Evolutionary conservation across 768 basidiomycete genomes (phyloP).

Genomic region (Rhodocollybia butyracea): DNA sequence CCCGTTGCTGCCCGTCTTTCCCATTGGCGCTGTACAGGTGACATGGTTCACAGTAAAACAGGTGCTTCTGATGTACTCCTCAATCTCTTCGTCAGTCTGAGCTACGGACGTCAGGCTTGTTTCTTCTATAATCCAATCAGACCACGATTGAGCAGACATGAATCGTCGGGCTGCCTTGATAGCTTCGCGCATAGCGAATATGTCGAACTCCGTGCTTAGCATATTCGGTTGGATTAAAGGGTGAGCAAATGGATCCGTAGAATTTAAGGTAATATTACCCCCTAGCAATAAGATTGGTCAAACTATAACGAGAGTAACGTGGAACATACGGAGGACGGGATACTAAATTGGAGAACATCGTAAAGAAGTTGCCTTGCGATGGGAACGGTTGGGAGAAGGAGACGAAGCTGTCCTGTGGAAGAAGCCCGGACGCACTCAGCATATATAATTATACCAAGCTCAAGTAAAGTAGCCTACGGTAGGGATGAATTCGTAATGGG

Average conservation of each 20-base stretch:
- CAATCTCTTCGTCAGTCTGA: constrained; percentile 22
- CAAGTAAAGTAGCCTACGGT: constrained; percentile 15
- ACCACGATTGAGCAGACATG: too few relatives aligned
- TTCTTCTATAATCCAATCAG: not conserved
- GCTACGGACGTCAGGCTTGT: not conserved
- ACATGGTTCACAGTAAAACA: constrained; percentile 23
- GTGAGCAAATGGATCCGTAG: too few relatives aligned
- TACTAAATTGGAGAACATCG: not conserved
- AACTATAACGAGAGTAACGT: too few relatives aligned
- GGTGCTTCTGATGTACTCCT: constrained; percentile 18
- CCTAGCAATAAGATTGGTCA: too few relatives aligned
- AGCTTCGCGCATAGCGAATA: too few relatives aligned
- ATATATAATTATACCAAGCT: not conserved
- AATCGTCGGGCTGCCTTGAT: too few relatives aligned
- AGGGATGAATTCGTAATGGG: constrained; percentile 33
- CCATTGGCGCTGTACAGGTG: constrained; percentile 26
- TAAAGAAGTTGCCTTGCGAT: constrained; percentile 11
- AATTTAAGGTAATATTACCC: too few relatives aligned
- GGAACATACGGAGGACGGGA: constrained; percentile 16
- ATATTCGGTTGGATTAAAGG: too few relatives aligned
- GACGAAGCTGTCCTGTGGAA: not conserved
- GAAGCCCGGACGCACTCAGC: not conserved
- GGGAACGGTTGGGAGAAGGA: not conserved
- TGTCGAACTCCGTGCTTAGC: too few relatives aligned
- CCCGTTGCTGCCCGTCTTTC: constrained; percentile 13